Evolutionary conservation across 768 basidiomycete genomes (phyloP), one percentile per base, ranked within the genome.

Genomic region (Thelephora aurantiotincta): DNA sequence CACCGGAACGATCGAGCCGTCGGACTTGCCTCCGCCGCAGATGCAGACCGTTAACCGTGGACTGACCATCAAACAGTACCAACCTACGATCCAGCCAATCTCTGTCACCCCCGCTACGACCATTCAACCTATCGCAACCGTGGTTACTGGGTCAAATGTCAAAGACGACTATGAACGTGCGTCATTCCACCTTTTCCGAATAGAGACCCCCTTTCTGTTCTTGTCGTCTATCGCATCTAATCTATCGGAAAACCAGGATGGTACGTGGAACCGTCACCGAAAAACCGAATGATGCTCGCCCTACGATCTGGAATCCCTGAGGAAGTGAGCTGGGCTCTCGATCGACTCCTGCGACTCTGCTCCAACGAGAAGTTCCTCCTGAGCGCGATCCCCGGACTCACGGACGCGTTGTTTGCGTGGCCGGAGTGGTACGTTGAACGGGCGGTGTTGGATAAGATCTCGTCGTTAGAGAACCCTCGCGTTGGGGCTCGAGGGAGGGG

Each of bases 211-310:
- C 30, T 19, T 14, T 12, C 20, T 11, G 35, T 30, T 12, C 6
- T 23, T 20, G 44, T n/a, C 52, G 73, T 59, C 46, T 37, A 48
- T n/a, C 33, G 33, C 34, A 14, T 48, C 43, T 23, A 43, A 34
- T 6, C 34, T 36, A 4, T 36, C 49, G 51, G 23, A 19, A 43
- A 35, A 35, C 49, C 54, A 87, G 86, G 84, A 55, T 89, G 86
- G 78, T 92, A 89, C 57, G 85, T 88, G n/a, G 86, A 91, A 54
- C 68, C 73, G 1, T 71, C 75, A 2, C 69, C 83, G 0, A 81
- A 68, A 58, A 97, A 97, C 60, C 76, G 93, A 36, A 89, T 97
- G 78, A 70, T 90, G n/a, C 77, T 99, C 13, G 82, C 92, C 2
- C 65, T 98, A 36, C 76, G 80, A 20, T 97, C 89, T 12, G 83